Conservation (phyloP, 164 flowering plant genomes). For the Nelumbo lutea region DNA sequence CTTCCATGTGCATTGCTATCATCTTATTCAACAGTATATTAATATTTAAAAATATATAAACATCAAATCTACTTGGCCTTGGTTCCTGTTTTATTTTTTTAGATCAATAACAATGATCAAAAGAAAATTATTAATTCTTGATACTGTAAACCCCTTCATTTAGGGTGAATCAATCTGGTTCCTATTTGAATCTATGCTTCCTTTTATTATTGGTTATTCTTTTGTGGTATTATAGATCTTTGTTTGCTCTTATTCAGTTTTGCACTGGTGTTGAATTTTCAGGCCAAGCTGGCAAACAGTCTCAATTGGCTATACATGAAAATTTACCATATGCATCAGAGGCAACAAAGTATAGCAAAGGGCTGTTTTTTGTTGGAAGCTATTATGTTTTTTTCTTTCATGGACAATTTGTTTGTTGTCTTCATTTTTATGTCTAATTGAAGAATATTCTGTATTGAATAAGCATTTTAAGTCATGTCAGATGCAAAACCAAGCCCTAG, state of each 20-base stretch:
- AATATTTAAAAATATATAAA: too few relatives aligned
- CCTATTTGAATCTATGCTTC: neutral
- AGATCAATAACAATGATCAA: too few relatives aligned
- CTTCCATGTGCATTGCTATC: too few relatives aligned
- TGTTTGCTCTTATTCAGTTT: neutral
- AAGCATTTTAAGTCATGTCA: constrained; percentile 23
- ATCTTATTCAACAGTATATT: too few relatives aligned
- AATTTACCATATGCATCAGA: neutral
- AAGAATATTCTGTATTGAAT: neutral
- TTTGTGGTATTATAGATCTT: neutral
- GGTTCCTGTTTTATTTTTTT: too few relatives aligned
- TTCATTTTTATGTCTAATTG: neutral
- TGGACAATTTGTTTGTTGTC: neutral
- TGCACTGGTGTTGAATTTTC: too few relatives aligned
- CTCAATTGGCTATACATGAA: neutral
- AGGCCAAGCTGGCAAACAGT: neutral
- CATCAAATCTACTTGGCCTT: too few relatives aligned
- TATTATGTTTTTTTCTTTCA: neutral
- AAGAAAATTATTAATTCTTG: too few relatives aligned
- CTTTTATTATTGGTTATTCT: neutral
- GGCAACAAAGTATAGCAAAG: neutral
- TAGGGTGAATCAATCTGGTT: too few relatives aligned
- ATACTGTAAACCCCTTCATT: too few relatives aligned
- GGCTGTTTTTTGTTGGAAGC: neutral
- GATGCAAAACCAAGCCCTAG: constrained; percentile 20